These are phyloP conservation scores for Lecanicillium sp. DNA, from an alignment of 2,329 filamentous ascomycete genomes.

Conservation along the genomic window DNA sequence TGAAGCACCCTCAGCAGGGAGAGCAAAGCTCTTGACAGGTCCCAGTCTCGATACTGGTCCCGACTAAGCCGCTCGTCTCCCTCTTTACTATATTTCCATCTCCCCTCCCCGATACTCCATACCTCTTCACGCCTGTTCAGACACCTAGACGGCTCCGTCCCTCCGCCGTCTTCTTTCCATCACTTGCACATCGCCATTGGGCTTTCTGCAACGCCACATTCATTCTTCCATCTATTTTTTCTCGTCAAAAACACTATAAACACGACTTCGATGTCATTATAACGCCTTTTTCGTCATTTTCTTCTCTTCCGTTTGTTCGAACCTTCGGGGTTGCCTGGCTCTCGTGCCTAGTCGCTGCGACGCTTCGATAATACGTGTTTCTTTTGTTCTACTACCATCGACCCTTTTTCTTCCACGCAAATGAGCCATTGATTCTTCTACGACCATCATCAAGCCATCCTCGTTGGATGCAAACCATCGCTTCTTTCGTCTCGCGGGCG, in stretches of 20 bases:
- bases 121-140: constrained; percentile 8
- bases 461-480: constrained; percentile 14
- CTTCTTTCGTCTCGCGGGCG: constrained; percentile 12
- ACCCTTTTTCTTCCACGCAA: constrained; percentile 22
- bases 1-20: constrained; percentile 3
- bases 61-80: constrained; percentile 8
- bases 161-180: constrained; percentile 15
- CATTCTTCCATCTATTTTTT: constrained; percentile 18
- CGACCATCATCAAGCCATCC: constrained; percentile 19
- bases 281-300: constrained; percentile 31
- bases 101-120: neutral
- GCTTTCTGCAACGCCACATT: constrained; percentile 14
- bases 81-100: neutral
- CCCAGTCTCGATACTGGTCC: constrained; percentile 8
- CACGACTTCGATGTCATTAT: constrained; percentile 32
- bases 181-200: constrained; percentile 9
- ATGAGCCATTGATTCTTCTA: constrained; percentile 34
- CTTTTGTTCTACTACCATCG: constrained; percentile 24
- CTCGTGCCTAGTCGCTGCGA: constrained; percentile 20
- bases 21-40: constrained; percentile 10
- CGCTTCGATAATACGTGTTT: constrained; percentile 24
- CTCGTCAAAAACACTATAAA: constrained; percentile 10
- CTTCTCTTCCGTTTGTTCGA: constrained; percentile 22
- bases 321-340: constrained; percentile 21
- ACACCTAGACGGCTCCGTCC: constrained; percentile 20